Percentiles rank a stretch among this genome's conserved stretches.
Evolutionary conservation across 495 filamentous ascomycete genomes (phyloP).

Genomic region (Hyaloscypha bicolor): DNA sequence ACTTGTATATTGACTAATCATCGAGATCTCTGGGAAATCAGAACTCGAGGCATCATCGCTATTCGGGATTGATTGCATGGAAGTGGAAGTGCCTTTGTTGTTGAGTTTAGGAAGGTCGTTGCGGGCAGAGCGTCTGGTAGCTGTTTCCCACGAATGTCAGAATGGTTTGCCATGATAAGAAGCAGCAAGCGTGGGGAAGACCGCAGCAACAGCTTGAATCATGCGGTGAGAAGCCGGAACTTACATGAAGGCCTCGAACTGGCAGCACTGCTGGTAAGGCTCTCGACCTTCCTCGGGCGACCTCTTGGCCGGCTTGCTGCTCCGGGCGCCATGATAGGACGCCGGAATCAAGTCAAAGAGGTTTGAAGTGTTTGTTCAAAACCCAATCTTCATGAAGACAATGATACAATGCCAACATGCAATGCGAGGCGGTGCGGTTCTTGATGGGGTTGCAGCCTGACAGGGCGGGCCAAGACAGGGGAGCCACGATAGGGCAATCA

Average conservation of each 20-base stretch:
- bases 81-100: neutral
- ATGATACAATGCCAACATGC: neutral
- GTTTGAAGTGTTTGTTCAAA: neutral
- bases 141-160: constrained; percentile 10
- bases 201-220: neutral
- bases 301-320: constrained; percentile 23
- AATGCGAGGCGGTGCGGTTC: neutral
- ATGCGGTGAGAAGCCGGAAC: constrained; percentile 2
- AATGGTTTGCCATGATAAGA: neutral
- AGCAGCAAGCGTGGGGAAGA: neutral
- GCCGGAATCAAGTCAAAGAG: neutral
- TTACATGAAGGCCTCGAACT: constrained; percentile 29
- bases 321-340: neutral
- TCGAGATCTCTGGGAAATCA: constrained; percentile 21
- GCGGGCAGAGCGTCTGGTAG: constrained; percentile 23
- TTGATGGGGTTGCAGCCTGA: neutral
- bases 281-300: constrained; percentile 23
- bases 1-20: constrained; percentile 17
- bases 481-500: neutral
- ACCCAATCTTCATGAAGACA: neutral
- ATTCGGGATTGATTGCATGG: constrained; percentile 2
- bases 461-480: neutral
- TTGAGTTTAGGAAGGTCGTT: neutral
- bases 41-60: constrained; percentile 24
- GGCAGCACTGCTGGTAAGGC: constrained; percentile 21